Evolutionary conservation across 352 stramenopile genomes (phyloP), one percentile per base, ranked within the genome.

Genomic region (Phytophthora agathidicida): DNA sequence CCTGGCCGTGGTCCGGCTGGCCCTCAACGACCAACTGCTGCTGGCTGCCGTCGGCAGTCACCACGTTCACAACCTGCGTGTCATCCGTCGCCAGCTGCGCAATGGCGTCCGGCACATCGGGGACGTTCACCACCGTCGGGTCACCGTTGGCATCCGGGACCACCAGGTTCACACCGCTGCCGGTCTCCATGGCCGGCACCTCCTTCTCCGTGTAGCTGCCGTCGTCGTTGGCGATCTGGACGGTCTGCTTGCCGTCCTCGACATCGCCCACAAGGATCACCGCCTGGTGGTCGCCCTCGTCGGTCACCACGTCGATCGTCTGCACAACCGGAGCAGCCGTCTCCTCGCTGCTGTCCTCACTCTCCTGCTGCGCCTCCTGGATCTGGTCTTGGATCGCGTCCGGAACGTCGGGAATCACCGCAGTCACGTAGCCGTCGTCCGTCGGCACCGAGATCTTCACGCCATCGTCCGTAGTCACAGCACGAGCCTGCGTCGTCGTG

Each of bases 21-120:
- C 47, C 47, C 9, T 31, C 10, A 5, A 56, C 31, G 47, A 28
- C 28, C 35, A 56, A 16, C 16, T 45, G 23, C 47, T 56, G 7
- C 32, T 10, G 9, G 14, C 22, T 22, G 33, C 46, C 46, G 7
- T 36, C 14, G 8, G 24, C 14, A 22, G 32, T 43, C 46, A 44
- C 46, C 31, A 42, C 44, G 27, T 38, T 23, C 3, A 51, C 28
- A 16, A 51, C 43, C 17, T 51, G 17, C 17, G 19, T 28, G 9
- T 35, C 13, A 2, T 51, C 43, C 14, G 14, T 19, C 11, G 39
- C 20, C 39, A 33, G 39, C 22, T 47, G 22, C 5, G 41, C 41
- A 58, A 75, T 69, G 23, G 42, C 63, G 2, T 42, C 5, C 11
- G 46, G 41, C 30, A 32, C 23, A 48, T 55, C 19, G 42, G 39